These are phyloP conservation scores for Sarocladium kiliense DNA, from an alignment of 2,329 filamentous ascomycete genomes.

Conservation along the genomic window DNA sequence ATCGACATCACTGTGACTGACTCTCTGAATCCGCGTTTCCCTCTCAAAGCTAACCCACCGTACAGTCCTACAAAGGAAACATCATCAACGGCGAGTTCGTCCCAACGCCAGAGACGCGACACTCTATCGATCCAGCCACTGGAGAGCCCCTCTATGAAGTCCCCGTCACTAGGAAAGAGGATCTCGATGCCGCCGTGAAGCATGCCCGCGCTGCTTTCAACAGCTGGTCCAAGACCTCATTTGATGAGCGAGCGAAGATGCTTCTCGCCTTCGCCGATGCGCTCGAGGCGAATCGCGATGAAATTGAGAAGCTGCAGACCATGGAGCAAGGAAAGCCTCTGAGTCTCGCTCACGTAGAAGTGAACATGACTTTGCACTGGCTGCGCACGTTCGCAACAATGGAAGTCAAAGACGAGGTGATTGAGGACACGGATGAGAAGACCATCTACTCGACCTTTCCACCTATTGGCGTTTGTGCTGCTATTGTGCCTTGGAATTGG, in stretches of 20 bases:
- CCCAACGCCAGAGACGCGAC: constrained; percentile 15
- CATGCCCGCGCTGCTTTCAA: constrained; percentile 22
- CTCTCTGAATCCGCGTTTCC: not conserved
- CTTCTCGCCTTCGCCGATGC: constrained; percentile 21
- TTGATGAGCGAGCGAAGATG: constrained; percentile 20
- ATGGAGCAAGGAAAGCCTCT: constrained; percentile 10
- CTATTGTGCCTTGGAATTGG: constrained; percentile 49
- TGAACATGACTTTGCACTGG: constrained; percentile 18
- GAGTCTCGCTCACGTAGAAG: constrained; percentile 13
- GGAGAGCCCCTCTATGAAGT: constrained; percentile 25
- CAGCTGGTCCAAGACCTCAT: constrained; percentile 21
- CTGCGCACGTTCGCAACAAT: constrained; percentile 22
- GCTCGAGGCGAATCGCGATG: constrained; percentile 18
- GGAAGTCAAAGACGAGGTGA: constrained; percentile 14
- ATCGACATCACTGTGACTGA: not conserved
- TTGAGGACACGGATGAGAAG: constrained; percentile 24
- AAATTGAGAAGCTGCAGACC: constrained; percentile 16
- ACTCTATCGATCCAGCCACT: constrained; percentile 23
- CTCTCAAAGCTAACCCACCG: not conserved
- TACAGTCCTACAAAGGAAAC: constrained; percentile 10
- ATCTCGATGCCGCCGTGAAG: constrained; percentile 24
- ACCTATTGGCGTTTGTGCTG: constrained; percentile 36
- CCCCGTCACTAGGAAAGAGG: constrained; percentile 21
- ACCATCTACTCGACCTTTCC: constrained; percentile 14
- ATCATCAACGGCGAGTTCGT: constrained; percentile 20